phyloP scores from a whole-genome alignment of 768 basidiomycete genomes.

The Collybia mongolica region DNA sequence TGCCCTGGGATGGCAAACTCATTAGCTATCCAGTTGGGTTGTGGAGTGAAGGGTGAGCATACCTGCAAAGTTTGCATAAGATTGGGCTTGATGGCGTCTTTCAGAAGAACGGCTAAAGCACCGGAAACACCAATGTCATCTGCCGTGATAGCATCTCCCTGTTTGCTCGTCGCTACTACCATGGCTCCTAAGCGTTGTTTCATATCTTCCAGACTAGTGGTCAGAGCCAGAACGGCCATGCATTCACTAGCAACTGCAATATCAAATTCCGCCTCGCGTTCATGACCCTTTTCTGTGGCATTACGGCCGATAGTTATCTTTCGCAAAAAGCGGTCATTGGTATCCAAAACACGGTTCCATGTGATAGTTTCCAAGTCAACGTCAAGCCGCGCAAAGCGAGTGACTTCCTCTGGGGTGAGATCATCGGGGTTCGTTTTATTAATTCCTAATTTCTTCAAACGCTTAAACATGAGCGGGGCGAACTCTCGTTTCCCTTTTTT shows the following conservation, averaged over 20 bases:
- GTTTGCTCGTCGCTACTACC: constrained; percentile 94
- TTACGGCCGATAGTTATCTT: constrained; percentile 93
- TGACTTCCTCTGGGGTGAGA: constrained; percentile 90
- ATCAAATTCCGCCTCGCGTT: constrained; percentile 91
- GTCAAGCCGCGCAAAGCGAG: constrained; percentile 87
- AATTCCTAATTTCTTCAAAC: constrained; percentile 93
- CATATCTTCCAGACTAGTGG: constrained; percentile 89
- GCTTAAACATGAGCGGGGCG: constrained; percentile 94
- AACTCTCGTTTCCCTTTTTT: constrained; percentile 96
- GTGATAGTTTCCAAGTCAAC: constrained; percentile 90
- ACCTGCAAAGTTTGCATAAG: constrained; percentile 96
- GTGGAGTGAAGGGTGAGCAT: constrained; percentile 8
- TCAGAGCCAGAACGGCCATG: constrained; percentile 96
- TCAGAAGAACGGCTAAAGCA: constrained; percentile 95
- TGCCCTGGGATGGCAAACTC: constrained; percentile 52
- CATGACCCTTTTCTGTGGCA: constrained; percentile 84
- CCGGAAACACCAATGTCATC: constrained; percentile 96
- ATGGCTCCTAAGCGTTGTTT: constrained; percentile 88
- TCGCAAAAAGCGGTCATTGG: constrained; percentile 95
- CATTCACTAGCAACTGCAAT: constrained; percentile 97
- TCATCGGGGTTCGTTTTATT: constrained; percentile 91
- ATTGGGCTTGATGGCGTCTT: constrained; percentile 99
- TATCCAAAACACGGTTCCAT: constrained; percentile 97
- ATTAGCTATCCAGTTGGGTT: not conserved
- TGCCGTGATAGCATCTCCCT: constrained; percentile 89